Evolutionary conservation across 345 rosid genomes (phyloP).

Genomic region (Chamaenerion angustifolium): DNA sequence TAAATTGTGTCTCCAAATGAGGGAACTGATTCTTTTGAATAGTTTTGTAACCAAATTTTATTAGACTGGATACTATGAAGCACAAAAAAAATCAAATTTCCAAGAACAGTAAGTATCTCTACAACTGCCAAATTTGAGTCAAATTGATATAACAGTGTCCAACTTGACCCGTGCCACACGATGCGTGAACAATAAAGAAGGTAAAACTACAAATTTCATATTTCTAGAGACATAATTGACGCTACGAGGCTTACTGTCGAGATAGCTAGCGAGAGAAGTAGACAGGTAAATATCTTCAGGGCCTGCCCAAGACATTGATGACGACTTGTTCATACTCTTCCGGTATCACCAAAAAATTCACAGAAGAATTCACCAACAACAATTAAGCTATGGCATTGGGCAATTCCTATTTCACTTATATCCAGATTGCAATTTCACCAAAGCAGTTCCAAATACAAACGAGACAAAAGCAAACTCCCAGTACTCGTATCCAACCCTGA

Average conservation of each 20-base stretch:
- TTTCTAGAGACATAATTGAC: not conserved
- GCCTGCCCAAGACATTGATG: conserved; percentile 65
- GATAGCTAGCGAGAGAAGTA: conserved; percentile 82
- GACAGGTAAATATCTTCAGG: conserved; percentile 84
- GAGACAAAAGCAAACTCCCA: not conserved
- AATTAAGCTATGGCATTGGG: conserved; percentile 25
- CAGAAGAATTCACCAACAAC: conserved; percentile 20
- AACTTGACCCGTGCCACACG: too few relatives aligned
- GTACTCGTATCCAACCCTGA: not conserved
- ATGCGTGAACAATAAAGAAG: not conserved
- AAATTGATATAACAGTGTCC: too few relatives aligned
- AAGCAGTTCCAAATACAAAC: not conserved
- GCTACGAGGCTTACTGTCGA: conserved; percentile 44
- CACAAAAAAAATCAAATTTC: too few relatives aligned
- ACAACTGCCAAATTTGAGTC: too few relatives aligned
- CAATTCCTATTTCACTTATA: conserved; percentile 15
- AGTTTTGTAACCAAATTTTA: too few relatives aligned
- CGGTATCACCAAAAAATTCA: conserved; percentile 23
- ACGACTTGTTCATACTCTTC: conserved; percentile 17
- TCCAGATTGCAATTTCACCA: conserved; percentile 6
- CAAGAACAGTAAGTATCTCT: too few relatives aligned
- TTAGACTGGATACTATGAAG: too few relatives aligned
- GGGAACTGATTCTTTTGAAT: too few relatives aligned
- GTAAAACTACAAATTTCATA: not conserved
- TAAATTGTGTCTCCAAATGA: too few relatives aligned